phyloP scores from a whole-genome alignment of 768 basidiomycete species.

The Coprinopsis strossmayeri region DNA sequence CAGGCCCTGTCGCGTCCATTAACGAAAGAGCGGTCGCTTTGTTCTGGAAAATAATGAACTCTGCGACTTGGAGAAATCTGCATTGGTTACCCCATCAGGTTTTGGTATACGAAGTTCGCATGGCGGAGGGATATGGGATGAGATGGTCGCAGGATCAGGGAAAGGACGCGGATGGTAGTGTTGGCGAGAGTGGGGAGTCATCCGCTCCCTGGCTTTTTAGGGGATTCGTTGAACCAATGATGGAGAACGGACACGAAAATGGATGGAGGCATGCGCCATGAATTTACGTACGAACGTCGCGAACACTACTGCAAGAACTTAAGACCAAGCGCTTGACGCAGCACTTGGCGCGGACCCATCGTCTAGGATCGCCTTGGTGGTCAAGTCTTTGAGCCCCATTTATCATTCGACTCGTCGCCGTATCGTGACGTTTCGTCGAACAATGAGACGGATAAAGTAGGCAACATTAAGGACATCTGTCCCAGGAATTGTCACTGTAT shows the following conservation, averaged over 20 bases:
- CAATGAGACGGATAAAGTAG: too few relatives aligned
- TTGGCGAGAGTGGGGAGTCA: too few relatives aligned
- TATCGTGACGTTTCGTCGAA: too few relatives aligned
- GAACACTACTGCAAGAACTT: too few relatives aligned
- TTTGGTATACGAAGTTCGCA: conserved; percentile 56
- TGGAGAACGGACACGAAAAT: conserved; percentile 57
- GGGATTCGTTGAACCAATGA: conserved; percentile 63
- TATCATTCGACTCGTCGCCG: too few relatives aligned
- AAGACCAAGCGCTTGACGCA: too few relatives aligned
- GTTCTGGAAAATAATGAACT: conserved; percentile 47
- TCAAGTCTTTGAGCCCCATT: too few relatives aligned
- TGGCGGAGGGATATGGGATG: conserved; percentile 60
- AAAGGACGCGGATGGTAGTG: conserved; percentile 2
- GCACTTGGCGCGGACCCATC: too few relatives aligned
- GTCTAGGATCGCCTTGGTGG: too few relatives aligned
- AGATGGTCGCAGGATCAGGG: conserved; percentile 51
- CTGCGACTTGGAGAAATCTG: conserved; percentile 54
- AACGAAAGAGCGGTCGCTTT: conserved; percentile 46
- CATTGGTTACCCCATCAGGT: conserved; percentile 62
- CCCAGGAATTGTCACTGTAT: too few relatives aligned
- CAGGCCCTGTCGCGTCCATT: conserved; percentile 44
- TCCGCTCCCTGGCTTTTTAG: conserved; percentile 45
- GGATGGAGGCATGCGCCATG: conserved; percentile 57
- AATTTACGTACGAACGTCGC: too few relatives aligned
- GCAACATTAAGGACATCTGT: too few relatives aligned